phyloP scores from a whole-genome alignment of 345 rosid species.

The Rhizophora mangle region DNA sequence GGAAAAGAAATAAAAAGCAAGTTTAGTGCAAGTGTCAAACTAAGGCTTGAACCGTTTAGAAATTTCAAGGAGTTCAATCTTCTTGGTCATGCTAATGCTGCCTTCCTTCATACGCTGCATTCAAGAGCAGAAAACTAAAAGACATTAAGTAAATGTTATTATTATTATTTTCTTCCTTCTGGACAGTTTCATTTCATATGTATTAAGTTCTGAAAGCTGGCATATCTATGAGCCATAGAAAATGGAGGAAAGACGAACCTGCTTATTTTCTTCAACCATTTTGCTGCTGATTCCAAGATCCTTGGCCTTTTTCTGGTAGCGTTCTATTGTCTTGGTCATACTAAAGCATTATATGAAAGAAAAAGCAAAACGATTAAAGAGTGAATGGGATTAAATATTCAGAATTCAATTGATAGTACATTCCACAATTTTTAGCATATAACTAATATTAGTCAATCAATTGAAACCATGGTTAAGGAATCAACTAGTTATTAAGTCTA shows the following conservation, averaged over 20 bases:
- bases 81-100: slow-evolving; percentile 49
- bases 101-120: slow-evolving; percentile 47
- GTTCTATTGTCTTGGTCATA: slow-evolving; percentile 59
- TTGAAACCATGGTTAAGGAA: too few relatives aligned
- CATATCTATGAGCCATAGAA: not conserved
- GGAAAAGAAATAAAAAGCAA: not conserved
- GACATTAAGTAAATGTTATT: too few relatives aligned
- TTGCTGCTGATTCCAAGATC: slow-evolving; percentile 41
- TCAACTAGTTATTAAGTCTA: too few relatives aligned
- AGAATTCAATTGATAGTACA: too few relatives aligned
- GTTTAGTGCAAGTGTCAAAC: not conserved
- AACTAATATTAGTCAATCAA: too few relatives aligned
- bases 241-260: slow-evolving; percentile 38
- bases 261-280: slow-evolving; percentile 27
- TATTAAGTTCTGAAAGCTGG: not conserved
- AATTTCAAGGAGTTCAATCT: slow-evolving; percentile 61
- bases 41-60: slow-evolving; percentile 46
- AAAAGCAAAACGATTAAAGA: slow-evolving; percentile 2
- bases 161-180: too few relatives aligned
- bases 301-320: slow-evolving; percentile 60
- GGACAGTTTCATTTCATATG: too few relatives aligned
- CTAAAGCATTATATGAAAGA: slow-evolving; percentile 30
- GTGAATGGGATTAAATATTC: too few relatives aligned
- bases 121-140: not conserved
- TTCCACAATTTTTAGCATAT: too few relatives aligned